These are phyloP conservation scores for Hypoxylon sp. DNA, from an alignment of 2,329 filamentous ascomycete species.

Conservation along the genomic window DNA sequence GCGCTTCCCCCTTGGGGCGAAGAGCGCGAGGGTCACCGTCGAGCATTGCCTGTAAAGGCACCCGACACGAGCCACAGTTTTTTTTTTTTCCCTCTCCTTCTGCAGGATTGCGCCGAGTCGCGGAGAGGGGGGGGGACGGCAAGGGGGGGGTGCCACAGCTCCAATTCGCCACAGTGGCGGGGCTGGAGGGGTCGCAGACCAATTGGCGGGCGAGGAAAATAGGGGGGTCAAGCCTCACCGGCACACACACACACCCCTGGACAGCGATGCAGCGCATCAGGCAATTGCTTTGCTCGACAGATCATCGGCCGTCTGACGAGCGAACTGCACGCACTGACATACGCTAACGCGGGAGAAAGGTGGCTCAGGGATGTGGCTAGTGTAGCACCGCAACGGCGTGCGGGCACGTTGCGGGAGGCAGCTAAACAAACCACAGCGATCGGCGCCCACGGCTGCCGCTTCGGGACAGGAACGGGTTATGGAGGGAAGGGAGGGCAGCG, in stretches of 20 bases:
- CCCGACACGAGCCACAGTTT: not conserved
- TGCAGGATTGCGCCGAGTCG: too few species aligned
- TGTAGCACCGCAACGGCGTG: slow-evolving; percentile 1
- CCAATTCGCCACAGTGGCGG: slow-evolving; percentile 17
- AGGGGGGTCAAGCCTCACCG: slow-evolving; percentile 11
- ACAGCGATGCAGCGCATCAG: slow-evolving; percentile 2
- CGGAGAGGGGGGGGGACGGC: not conserved
- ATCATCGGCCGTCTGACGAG: slow-evolving; percentile 22
- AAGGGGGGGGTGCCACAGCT: slow-evolving; percentile 11
- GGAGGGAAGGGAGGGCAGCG: not conserved
- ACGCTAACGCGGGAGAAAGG: too few species aligned
- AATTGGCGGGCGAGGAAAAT: not conserved
- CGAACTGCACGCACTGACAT: too few species aligned
- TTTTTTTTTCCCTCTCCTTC: too few species aligned
- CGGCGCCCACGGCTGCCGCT: slow-evolving; percentile 19
- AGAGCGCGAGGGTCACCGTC: not conserved
- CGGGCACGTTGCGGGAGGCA: not conserved
- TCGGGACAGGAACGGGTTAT: too few species aligned
- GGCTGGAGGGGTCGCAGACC: not conserved
- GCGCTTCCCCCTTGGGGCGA: not conserved
- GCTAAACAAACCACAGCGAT: slow-evolving; percentile 16
- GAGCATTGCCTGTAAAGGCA: slow-evolving; percentile 12
- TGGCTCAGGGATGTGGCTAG: slow-evolving; percentile 27
- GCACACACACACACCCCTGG: too few species aligned
- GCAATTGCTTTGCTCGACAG: not conserved